Evolutionary conservation across 1,284 basidiomycete genomes (phyloP).

Genomic region (Ceratobasidium sp.): DNA sequence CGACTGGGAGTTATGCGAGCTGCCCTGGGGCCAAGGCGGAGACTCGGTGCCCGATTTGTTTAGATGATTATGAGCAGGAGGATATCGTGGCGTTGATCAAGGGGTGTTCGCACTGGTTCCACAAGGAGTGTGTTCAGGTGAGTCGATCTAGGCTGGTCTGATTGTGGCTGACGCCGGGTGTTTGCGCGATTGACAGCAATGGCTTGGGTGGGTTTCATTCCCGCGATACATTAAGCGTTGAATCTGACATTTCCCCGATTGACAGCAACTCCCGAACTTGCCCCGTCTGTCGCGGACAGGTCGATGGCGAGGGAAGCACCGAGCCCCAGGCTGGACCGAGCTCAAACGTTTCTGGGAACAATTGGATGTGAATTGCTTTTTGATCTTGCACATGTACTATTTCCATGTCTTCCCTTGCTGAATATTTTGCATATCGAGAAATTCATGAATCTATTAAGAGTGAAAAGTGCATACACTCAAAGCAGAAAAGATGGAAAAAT

Average conservation of each 20-base stretch:
- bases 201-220: slow-evolving; percentile 40
- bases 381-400: background rate
- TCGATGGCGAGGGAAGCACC: slow-evolving; percentile 24
- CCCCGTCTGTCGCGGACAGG: slow-evolving; percentile 46
- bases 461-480: slow-evolving; percentile 2
- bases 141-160: slow-evolving; percentile 14
- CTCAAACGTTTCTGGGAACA: background rate
- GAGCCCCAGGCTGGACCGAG: slow-evolving; percentile 30
- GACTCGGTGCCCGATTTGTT: slow-evolving; percentile 48
- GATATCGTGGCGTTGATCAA: slow-evolving; percentile 45
- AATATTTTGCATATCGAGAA: slow-evolving; percentile 18
- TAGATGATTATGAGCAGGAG: slow-evolving; percentile 47
- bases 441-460: slow-evolving; percentile 16
- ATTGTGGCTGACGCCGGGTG: background rate
- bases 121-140: slow-evolving; percentile 48
- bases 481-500: background rate
- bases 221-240: background rate
- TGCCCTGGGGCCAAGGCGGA: slow-evolving; percentile 44
- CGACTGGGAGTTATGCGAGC: slow-evolving; percentile 33
- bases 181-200: slow-evolving; percentile 34
- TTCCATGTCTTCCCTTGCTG: background rate
- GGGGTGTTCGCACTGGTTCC: slow-evolving; percentile 48
- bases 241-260: slow-evolving; percentile 18
- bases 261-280: slow-evolving; percentile 44
- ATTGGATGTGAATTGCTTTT: slow-evolving; percentile 23